Evolutionary conservation across 1,139 yeast species (phyloP).

Genomic region (Tardiomyces digboiensis): DNA sequence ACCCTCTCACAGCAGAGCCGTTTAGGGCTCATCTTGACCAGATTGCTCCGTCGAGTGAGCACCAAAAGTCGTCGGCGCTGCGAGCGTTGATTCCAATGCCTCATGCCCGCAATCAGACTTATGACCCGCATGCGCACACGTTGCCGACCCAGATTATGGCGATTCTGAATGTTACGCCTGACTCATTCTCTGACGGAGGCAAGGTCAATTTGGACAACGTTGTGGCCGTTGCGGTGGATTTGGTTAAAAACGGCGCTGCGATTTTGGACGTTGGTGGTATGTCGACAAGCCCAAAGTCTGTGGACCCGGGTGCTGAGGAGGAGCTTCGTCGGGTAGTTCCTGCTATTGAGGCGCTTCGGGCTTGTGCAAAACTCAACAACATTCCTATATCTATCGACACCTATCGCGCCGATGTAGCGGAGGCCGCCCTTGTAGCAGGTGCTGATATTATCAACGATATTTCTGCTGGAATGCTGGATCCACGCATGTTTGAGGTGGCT

Average conservation of each 20-base stretch:
- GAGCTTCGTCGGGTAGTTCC: constrained; percentile 63
- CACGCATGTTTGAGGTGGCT: constrained; percentile 53
- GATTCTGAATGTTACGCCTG: constrained; percentile 83
- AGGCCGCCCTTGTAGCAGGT: constrained; percentile 57
- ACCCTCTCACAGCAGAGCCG: constrained; percentile 83
- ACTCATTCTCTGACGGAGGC: constrained; percentile 93
- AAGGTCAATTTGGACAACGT: constrained; percentile 32
- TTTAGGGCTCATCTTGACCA: constrained; percentile 58
- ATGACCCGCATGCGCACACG: constrained; percentile 12
- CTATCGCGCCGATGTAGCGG: constrained; percentile 68
- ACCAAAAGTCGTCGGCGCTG: constrained; percentile 22
- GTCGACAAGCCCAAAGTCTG: constrained; percentile 83
- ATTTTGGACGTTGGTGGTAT: constrained; percentile 92
- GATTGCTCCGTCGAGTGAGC: constrained; percentile 31
- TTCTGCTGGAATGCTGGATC: constrained; percentile 71
- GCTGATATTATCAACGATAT: constrained; percentile 92
- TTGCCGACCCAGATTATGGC: constrained; percentile 54
- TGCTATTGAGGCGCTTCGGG: constrained; percentile 52
- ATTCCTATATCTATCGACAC: constrained; percentile 75
- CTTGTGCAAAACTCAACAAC: constrained; percentile 30
- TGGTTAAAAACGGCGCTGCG: constrained; percentile 48
- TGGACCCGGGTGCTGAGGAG: constrained; percentile 44
- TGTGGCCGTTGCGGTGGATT: constrained; percentile 29
- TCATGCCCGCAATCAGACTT: constrained; percentile 4
- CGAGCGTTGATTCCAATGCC: constrained; percentile 24